Conservation (phyloP, 2,329 filamentous ascomycete genomes). For the Lachnellula subtilissima region DNA sequence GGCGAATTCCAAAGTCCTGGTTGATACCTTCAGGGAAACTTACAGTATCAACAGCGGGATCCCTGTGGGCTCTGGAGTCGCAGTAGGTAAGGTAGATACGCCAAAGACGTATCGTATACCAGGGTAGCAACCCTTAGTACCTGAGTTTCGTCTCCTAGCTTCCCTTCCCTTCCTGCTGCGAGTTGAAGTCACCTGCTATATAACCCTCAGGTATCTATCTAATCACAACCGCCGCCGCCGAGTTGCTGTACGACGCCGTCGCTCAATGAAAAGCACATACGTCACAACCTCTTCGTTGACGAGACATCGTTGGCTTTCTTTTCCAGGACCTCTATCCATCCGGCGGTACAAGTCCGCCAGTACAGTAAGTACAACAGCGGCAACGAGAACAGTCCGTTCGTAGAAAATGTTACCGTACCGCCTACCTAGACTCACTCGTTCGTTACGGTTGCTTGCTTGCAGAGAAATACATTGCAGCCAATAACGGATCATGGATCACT, state of each 20-base stretch:
- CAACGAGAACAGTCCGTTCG: constrained; percentile 50
- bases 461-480: constrained; percentile 45
- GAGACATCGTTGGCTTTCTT: constrained; percentile 59
- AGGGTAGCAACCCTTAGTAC: constrained; percentile 71
- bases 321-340: constrained; percentile 59
- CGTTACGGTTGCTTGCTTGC: constrained; percentile 37
- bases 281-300: constrained; percentile 59
- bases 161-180: too few relatives aligned
- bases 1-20: constrained; percentile 70
- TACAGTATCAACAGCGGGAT: constrained; percentile 67
- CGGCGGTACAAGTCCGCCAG: constrained; percentile 50
- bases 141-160: not conserved
- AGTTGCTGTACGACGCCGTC: constrained; percentile 73
- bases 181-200: not conserved
- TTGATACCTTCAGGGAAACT: constrained; percentile 63
- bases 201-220: constrained; percentile 48
- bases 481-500: constrained; percentile 46
- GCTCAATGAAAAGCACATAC: constrained; percentile 58
- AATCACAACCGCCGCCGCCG: constrained; percentile 70
- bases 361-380: constrained; percentile 50
- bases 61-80: constrained; percentile 53
- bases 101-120: constrained; percentile 71
- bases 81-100: constrained; percentile 62
- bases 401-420: constrained; percentile 50
- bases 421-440: constrained; percentile 54